Evolutionary conservation across 495 filamentous ascomycete genomes (phyloP), one percentile per base, ranked within the genome.

Genomic region (Cudoniella acicularis): DNA sequence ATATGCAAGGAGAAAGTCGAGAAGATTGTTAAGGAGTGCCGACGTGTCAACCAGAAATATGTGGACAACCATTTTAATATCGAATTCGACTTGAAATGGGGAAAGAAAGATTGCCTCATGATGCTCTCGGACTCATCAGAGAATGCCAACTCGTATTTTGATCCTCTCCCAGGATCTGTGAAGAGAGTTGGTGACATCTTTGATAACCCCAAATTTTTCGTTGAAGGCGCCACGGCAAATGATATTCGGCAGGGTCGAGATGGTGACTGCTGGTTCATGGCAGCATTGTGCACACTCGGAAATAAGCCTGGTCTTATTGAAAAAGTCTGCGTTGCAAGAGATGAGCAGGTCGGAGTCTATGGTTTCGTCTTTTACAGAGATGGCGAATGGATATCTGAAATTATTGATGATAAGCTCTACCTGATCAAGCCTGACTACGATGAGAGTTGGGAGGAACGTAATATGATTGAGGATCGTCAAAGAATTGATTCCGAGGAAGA

Each of bases 331-430:
- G 90, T 96, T n/a, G 86, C 83, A 18, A 77, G 82, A 16, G 83
- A 96, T 67, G 85, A 93, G 67, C 75, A 80, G 47, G 84, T 96
- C 24, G 93, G 93, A 3, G 91, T 96, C 17, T 96, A 98, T 66
- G 92, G 93, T 0, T 96, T 96, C 67, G 92, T 96, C 10, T 96
- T 98, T 69, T 82, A 91, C 73, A 83, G 92, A 64, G 92, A 96
- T 67, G 91, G 91, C 26, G 91, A 93, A 66, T 97, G 93, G 92
- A 84, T 87, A 54, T 91, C 89, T 43, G 89, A 87, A 61, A 89
- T 96, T 54, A 87, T 96, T 24, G 92, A 97, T 67, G 79, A 82
- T 63, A 77, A 79, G 71, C 76, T 96, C 3, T 95, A 91, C 68
- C 77, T 96, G 10, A 86, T 83, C 40, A 89, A 89, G 49, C 84